Conservation (phyloP, 164 flowering plant species). For the Berberis vulgaris region DNA sequence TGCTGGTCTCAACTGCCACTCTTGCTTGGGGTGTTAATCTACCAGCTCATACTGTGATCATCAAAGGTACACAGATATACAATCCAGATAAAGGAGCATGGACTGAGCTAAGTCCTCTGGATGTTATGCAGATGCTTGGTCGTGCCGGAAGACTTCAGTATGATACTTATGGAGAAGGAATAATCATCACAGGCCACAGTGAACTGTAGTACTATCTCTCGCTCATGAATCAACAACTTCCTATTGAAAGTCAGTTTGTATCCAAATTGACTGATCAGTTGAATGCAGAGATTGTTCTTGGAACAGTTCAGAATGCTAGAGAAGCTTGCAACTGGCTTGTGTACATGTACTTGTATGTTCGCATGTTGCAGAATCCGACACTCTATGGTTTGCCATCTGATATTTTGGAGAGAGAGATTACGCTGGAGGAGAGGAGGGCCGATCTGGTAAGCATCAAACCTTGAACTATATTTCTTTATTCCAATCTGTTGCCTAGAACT, state of each 20-base stretch:
- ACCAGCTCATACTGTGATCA: conserved; percentile 95
- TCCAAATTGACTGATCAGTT: conserved; percentile 94
- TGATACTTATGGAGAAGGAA: conserved; percentile 90
- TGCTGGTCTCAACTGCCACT: conserved; percentile 93
- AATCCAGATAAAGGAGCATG: conserved; percentile 99
- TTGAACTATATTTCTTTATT: neutral
- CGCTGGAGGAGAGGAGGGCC: conserved; percentile 84
- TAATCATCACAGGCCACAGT: conserved; percentile 80
- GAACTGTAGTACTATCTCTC: conserved; percentile 92
- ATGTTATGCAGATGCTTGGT: conserved; percentile 99
- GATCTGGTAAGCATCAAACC: conserved; percentile 65
- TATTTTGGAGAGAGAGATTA: conserved; percentile 41
- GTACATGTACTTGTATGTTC: conserved; percentile 87
- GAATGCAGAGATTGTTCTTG: conserved; percentile 98
- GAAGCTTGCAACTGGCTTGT: conserved; percentile 93
- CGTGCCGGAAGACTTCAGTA: conserved; percentile 99
- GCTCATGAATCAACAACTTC: conserved; percentile 95
- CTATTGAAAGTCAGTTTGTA: conserved; percentile 93
- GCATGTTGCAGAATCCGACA: conserved; percentile 86
- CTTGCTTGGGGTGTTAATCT: conserved; percentile 98
- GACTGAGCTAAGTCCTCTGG: conserved; percentile 95
- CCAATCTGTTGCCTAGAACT: neutral
- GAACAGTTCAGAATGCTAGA: conserved; percentile 94
- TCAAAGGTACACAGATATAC: conserved; percentile 95
- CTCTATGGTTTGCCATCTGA: conserved; percentile 79